These are phyloP conservation scores for Sclerotinia spermophila DNA, from an alignment of 2,329 filamentous ascomycete genomes.

Conservation along the genomic window DNA sequence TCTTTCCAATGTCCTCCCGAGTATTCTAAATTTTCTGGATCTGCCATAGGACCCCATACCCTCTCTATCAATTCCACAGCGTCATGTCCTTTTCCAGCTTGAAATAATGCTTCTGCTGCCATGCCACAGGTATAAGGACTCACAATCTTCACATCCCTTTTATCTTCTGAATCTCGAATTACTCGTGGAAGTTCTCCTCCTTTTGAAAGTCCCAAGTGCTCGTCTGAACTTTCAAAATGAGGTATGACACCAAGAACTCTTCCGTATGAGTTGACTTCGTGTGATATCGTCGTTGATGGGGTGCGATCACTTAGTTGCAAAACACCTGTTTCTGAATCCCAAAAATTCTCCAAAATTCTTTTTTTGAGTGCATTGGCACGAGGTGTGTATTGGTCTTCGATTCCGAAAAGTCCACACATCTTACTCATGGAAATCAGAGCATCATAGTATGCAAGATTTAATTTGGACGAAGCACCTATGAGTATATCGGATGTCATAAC, in stretches of 20 bases:
- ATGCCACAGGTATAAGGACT: slow-evolving; percentile 29
- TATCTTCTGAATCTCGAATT: slow-evolving; percentile 22
- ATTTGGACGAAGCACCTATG: slow-evolving; percentile 27
- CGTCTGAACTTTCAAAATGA: slow-evolving; percentile 2
- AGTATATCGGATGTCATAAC: not conserved
- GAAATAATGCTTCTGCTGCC: slow-evolving; percentile 26
- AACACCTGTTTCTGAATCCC: slow-evolving; percentile 22
- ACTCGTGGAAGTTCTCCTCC: slow-evolving; percentile 20
- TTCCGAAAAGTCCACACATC: slow-evolving; percentile 16
- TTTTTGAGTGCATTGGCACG: slow-evolving; percentile 21
- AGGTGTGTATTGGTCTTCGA: slow-evolving; percentile 18
- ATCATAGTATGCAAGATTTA: slow-evolving; percentile 30
- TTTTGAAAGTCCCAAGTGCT: slow-evolving; percentile 18
- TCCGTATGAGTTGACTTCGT: slow-evolving; percentile 28
- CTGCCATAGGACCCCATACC: slow-evolving; percentile 29
- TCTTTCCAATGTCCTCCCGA: slow-evolving; percentile 31
- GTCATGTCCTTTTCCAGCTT: slow-evolving; percentile 13
- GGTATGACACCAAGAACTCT: slow-evolving; percentile 24
- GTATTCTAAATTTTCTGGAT: slow-evolving; percentile 24
- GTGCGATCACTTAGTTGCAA: slow-evolving; percentile 24
- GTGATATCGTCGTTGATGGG: slow-evolving; percentile 22
- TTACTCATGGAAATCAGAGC: slow-evolving; percentile 26
- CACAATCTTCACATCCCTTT: slow-evolving; percentile 24
- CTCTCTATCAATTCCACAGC: slow-evolving; percentile 24
- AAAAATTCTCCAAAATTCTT: slow-evolving; percentile 25